A percentile compares a stretch with the other conserved stretches of the same genome.
These are phyloP conservation scores for Coemansia sp. DNA, from an alignment of 192 early-diverging fungal species.

Conservation along the genomic window DNA sequence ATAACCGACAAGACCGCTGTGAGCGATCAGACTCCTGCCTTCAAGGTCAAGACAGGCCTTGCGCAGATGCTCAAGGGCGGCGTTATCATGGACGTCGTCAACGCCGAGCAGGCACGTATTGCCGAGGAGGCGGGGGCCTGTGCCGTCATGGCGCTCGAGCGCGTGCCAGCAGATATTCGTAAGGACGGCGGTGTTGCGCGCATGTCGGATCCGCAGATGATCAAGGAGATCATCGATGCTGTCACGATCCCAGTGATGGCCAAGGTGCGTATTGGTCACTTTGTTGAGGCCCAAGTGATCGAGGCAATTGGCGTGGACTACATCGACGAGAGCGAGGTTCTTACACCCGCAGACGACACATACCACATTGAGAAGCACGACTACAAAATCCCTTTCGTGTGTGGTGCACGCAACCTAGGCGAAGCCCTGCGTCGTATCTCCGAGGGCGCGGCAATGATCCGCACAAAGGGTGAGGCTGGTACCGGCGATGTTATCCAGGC, in stretches of 20 bases:
- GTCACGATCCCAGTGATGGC: conserved; percentile 99
- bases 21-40: conserved; percentile 33
- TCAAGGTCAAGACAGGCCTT: conserved; percentile 92
- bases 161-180: conserved; percentile 98
- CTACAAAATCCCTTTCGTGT: conserved; percentile 93
- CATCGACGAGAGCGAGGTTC: conserved; percentile 97
- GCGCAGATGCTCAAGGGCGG: conserved; percentile 99
- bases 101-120: conserved; percentile 96
- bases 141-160: conserved; percentile 97
- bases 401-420: conserved; percentile 94
- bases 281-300: conserved; percentile 98
- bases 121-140: conserved; percentile 96
- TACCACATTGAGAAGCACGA: conserved; percentile 96
- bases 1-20: conserved; percentile 10
- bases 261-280: conserved; percentile 97
- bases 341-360: conserved; percentile 93
- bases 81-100: conserved; percentile 99
- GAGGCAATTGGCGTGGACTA: conserved; percentile 89
- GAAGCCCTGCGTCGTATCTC: conserved; percentile 95
- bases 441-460: conserved; percentile 98
- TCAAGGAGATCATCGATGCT: conserved; percentile 91
- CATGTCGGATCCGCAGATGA: conserved; percentile 98
- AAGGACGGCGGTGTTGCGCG: conserved; percentile 94
- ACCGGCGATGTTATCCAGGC: conserved; percentile 98
- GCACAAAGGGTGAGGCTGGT: conserved; percentile 98